Percentiles rank a stretch among this genome's conserved stretches.
Evolutionary conservation across 805 yeast species (phyloP).

Genomic region (Candida quercuum): DNA sequence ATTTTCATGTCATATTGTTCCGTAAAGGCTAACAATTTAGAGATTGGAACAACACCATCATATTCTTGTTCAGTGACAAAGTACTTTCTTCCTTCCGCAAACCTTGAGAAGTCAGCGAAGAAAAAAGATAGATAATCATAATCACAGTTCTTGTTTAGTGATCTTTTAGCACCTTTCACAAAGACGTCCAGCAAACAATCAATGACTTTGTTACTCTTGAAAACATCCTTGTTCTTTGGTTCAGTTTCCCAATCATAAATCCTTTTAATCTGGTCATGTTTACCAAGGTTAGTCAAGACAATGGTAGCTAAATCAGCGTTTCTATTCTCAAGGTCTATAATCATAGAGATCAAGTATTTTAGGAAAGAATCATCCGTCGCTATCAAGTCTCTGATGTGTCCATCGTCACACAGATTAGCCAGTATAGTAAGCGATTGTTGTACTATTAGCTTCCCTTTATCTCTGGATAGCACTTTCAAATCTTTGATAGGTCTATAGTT

Average conservation of each 20-base stretch:
- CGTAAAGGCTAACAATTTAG: conserved; percentile 79
- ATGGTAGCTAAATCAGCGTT: conserved; percentile 82
- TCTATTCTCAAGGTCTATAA: conserved; percentile 50
- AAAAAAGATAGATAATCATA: conserved; percentile 83
- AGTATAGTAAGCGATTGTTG: conserved; percentile 72
- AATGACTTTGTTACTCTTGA: conserved; percentile 54
- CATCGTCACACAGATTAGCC: conserved; percentile 76
- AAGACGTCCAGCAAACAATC: conserved; percentile 87
- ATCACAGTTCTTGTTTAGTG: conserved; percentile 64
- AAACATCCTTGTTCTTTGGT: conserved; percentile 39
- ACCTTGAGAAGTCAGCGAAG: conserved; percentile 86
- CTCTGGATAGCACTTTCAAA: conserved; percentile 54
- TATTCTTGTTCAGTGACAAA: conserved; percentile 68
- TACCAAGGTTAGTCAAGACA: conserved; percentile 79
- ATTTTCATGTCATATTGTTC: conserved; percentile 71
- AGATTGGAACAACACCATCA: conserved; percentile 71
- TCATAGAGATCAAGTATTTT: conserved; percentile 40
- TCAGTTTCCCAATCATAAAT: conserved; percentile 37
- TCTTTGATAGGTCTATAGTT: conserved; percentile 68
- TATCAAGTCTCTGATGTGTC: conserved; percentile 54
- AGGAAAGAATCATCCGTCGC: conserved; percentile 58
- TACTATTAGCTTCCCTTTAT: conserved; percentile 48
- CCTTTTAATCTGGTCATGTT: conserved; percentile 56
- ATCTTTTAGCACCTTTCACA: conserved; percentile 74
- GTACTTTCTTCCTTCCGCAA: conserved; percentile 66